A percentile compares a stretch with the other conserved stretches of the same genome.
These are phyloP conservation scores for Gossypium australe DNA, from an alignment of 345 rosid species.

Conservation along the genomic window DNA sequence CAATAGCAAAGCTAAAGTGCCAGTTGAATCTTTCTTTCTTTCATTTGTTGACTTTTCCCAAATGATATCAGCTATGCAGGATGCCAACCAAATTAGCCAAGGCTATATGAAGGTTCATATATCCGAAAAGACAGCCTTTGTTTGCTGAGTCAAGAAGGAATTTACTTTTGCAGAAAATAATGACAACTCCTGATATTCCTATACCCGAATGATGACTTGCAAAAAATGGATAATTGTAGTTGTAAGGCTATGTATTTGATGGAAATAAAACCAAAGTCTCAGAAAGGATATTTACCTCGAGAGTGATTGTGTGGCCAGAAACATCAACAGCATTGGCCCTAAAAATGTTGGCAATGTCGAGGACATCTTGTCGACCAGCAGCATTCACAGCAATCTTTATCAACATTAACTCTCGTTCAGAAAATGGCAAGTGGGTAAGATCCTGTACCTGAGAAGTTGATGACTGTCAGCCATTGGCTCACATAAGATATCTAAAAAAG, in stretches of 20 bases:
- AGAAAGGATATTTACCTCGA: conserved; percentile 41
- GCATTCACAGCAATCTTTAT: conserved; percentile 64
- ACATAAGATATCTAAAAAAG: neutral
- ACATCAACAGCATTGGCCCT: conserved; percentile 73
- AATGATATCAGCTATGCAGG: too few relatives aligned
- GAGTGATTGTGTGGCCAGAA: conserved; percentile 69
- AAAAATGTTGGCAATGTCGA: conserved; percentile 69
- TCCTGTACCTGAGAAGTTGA: conserved; percentile 23
- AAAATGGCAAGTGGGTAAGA: conserved; percentile 61
- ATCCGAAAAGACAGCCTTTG: too few relatives aligned
- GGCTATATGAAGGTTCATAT: too few relatives aligned
- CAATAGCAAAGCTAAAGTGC: too few relatives aligned
- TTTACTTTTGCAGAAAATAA: too few relatives aligned
- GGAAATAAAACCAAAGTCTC: neutral
- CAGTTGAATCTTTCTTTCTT: too few relatives aligned
- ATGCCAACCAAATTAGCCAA: too few relatives aligned
- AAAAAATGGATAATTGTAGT: too few relatives aligned
- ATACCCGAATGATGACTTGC: too few relatives aligned
- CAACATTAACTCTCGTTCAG: conserved; percentile 68
- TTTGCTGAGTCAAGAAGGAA: too few relatives aligned
- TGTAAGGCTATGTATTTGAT: neutral
- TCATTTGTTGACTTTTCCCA: too few relatives aligned
- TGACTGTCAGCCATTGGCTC: neutral
- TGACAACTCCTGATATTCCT: too few relatives aligned
- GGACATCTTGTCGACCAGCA: conserved; percentile 60